Base-by-base conservation (phyloP, 2,329 filamentous ascomycete species). In the Apiospora aurea region DNA sequence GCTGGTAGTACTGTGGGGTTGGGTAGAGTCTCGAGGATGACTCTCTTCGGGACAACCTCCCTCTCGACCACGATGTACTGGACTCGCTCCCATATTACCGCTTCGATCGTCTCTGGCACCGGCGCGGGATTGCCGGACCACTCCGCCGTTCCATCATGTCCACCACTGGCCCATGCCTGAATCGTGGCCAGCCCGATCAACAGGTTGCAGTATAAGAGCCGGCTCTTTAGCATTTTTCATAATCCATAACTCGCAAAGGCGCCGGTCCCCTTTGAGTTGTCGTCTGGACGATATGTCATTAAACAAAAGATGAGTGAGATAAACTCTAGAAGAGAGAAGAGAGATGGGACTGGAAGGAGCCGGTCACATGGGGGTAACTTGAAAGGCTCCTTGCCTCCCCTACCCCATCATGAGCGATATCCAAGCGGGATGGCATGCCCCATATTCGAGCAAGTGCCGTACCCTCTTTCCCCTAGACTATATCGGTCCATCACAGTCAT, bases 211-310 rank as follows among this genome's bases (percentile, higher is more conserved):
- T 73, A 74, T 75, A 79, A 76, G 73, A 80, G 75, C 77, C 78
- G 72, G 78, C 76, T 79, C 77, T 76, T 76, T 74, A 75, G 73
- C 79, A 80, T 80, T 69, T 70, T 77, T 79, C 75, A 78, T 75
- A 70, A 74, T 72, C 78, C 79, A 80, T 79, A 74, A 70, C 73
- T 73, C 72, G 73, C 74, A 70, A 46, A 16, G 41, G 24, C 29
- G 67, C 57, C 57, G 10, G 34, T 64, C 57, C 57, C 57, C 34
- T 41, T 47, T 74, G 24, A 66, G 67, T 69, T 71, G 75, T 75
- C 76, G 71, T 75, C 74, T 74, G 75, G 73, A 76, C 75, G 72
- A 70, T 71, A 70, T 76, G 72, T 75, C 71, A 69, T 38, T 72
- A 61, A 75, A 74, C 66, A 69, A 75, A 75, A 72, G 70, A 73